phyloP scores from a whole-genome alignment of 441 rosid genomes.

The Pelargonium exstipulatum region DNA sequence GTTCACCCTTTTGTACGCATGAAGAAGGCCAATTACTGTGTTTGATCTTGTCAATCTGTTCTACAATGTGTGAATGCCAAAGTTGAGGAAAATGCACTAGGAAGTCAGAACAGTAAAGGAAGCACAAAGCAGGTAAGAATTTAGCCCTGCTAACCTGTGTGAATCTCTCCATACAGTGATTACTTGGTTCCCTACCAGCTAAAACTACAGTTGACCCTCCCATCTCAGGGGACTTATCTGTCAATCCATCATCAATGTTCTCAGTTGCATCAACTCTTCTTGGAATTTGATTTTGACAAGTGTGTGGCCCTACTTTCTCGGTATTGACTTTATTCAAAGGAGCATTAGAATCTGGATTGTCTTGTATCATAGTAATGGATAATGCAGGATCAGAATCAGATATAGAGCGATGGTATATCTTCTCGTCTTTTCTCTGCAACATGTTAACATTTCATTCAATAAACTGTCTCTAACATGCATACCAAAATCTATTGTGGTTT shows the following conservation, averaged over 20 bases:
- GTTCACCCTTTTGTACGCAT: constrained; percentile 24
- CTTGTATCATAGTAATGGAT: constrained; percentile 5
- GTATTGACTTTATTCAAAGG: constrained; percentile 12
- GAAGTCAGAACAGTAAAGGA: constrained; percentile 1
- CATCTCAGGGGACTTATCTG: constrained; percentile 19
- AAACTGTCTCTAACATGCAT: not conserved
- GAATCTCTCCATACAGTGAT: constrained; percentile 18
- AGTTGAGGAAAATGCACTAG: constrained; percentile 12
- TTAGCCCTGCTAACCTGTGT: constrained; percentile 27
- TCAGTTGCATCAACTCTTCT: constrained; percentile 14
- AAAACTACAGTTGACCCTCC: constrained; percentile 23
- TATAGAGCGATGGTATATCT: constrained; percentile 9
- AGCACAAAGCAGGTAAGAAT: constrained; percentile 2
- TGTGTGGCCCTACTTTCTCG: constrained; percentile 17
- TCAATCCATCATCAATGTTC: constrained; percentile 15
- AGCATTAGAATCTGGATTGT: not conserved
- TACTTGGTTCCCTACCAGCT: constrained; percentile 17
- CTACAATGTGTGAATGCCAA: constrained; percentile 8
- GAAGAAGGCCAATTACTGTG: constrained; percentile 13
- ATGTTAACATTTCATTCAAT: not conserved
- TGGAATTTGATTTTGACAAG: constrained; percentile 17
- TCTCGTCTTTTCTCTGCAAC: constrained; percentile 22
- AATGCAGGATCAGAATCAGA: constrained; percentile 16
- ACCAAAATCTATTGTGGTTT: constrained; percentile 1
- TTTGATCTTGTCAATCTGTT: constrained; percentile 17